Evolutionary conservation across 1,284 basidiomycete species (phyloP).

Genomic region (Marasmius oreades): DNA sequence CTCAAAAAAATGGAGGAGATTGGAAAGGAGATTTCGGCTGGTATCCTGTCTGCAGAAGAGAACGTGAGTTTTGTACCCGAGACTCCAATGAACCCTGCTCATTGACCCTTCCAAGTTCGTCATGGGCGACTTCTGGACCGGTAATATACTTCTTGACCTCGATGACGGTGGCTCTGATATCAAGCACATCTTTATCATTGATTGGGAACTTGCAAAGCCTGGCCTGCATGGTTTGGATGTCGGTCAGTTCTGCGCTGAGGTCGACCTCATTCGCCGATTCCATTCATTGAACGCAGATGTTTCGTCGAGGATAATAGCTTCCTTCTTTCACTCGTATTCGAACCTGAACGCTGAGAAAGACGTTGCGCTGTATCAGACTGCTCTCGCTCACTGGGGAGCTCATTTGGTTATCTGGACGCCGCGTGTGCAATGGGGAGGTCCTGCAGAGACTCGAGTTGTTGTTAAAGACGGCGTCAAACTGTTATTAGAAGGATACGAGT

Average conservation of each 20-base stretch:
- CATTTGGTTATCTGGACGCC: constrained; percentile 47
- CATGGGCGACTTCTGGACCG: constrained; percentile 69
- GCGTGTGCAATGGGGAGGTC: constrained; percentile 40
- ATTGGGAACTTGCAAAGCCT: constrained; percentile 57
- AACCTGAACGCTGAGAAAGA: background rate
- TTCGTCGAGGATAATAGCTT: constrained; percentile 30
- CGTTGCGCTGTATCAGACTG: constrained; percentile 23
- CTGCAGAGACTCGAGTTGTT: constrained; percentile 40
- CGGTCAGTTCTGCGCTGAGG: constrained; percentile 58
- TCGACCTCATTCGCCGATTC: constrained; percentile 45
- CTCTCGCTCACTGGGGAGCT: constrained; percentile 43
- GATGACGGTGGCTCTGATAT: constrained; percentile 23
- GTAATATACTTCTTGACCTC: constrained; percentile 47
- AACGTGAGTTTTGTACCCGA: constrained; percentile 33
- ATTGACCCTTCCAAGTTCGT: constrained; percentile 29
- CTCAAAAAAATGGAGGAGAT: constrained; percentile 34
- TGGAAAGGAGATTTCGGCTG: constrained; percentile 29
- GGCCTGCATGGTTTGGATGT: constrained; percentile 52
- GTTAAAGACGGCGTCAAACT: constrained; percentile 45
- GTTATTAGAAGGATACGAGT: constrained; percentile 34
- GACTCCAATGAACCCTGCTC: too few species aligned
- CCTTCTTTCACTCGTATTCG: constrained; percentile 43
- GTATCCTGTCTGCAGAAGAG: constrained; percentile 33
- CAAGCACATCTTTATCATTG: constrained; percentile 44
- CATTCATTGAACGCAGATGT: constrained; percentile 31